Base-by-base conservation (phyloP, 257 asterid species). In the Solanum raphanifolium region DNA sequence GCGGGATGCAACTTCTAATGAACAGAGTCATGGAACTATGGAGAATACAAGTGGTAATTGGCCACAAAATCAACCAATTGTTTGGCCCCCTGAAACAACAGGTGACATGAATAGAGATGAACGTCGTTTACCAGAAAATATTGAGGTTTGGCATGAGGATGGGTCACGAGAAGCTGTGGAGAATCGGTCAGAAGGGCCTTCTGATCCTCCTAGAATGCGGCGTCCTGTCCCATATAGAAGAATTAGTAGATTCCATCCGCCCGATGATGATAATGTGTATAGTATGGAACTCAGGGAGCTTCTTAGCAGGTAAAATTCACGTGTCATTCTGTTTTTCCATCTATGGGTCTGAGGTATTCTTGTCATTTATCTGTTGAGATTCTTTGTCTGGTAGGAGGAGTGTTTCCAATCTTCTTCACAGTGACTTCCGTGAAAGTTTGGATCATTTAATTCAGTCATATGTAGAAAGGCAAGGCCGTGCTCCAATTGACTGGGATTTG, bases 241-340 rank as follows among this genome's bases (percentile, higher is more conserved):
- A 89, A 79, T 58, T 66, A 87, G 94, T 89, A 91, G 98, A 92
- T 97, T 97, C 89, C 97, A 94, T 90, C 97, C 96, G n/a, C 98
- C 98, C 29, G 97, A 95, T 86, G 99, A 95, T 87, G 98, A 97
- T 87, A 95, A 93, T 88, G 99, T 97, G 86, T 95, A 97, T 92
- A 94, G 98, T 89, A 95, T 97, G 96, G 99, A 97, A 91, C 99
- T 97, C 88, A 93, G 99, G 92, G 98, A 97, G 92, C 95, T 97
- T 83, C 90, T 95, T 75, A 94, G 98, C 97, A 94, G 99, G 99
- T 97, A 88, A 83, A 36, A 48, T 9, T 52, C 16, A 27, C 10
- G 5, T 81, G 58, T 41, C 10, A 31, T 60, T 43, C 31, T 10
- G 29, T 29, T 18, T 74, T 83, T 55, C n/a, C 25, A 20, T 65